These are phyloP conservation scores for Phoma sp. DNA, from an alignment of 2,329 filamentous ascomycete species.

Conservation along the genomic window DNA sequence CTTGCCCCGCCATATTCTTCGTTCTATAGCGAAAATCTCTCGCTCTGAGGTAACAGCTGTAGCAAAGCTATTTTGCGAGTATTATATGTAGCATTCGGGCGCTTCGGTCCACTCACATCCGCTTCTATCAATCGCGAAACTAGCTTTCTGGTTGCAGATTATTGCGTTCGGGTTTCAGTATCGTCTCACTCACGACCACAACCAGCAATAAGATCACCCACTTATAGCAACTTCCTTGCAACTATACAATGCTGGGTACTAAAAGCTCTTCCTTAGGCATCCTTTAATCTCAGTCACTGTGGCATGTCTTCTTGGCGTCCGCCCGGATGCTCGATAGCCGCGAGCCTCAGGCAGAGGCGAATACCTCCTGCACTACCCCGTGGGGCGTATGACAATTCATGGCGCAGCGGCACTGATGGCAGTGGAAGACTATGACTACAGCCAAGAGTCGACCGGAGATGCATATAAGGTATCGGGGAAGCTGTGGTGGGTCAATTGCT, in stretches of 20 bases:
- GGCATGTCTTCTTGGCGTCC: constrained; percentile 3
- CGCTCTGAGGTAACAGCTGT: no score
- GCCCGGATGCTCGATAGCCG: constrained; percentile 13
- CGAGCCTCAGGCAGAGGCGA: constrained; percentile 8
- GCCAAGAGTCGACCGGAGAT: not conserved
- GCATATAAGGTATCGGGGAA: constrained; percentile 1
- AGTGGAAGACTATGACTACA: not conserved
- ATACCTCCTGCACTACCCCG: not conserved
- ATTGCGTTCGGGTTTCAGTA: constrained; percentile 12
- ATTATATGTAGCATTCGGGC: not conserved
- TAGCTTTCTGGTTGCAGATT: not conserved
- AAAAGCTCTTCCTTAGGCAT: not conserved
- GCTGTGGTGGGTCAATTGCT: not conserved
- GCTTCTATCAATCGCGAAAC: not conserved
- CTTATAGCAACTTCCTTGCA: constrained; percentile 7
- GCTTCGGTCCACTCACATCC: not conserved
- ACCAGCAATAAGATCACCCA: constrained; percentile 1
- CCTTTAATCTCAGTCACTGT: constrained; percentile 11
- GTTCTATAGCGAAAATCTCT: no score
- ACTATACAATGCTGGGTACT: not conserved
- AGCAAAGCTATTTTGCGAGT: not conserved
- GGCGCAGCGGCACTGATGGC: not conserved
- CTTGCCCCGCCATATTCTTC: no score
- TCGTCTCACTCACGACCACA: constrained; percentile 6
- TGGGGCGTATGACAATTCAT: constrained; percentile 4